Evolutionary conservation across 257 asterid genomes (phyloP).

Genomic region (Jasminum sambac): DNA sequence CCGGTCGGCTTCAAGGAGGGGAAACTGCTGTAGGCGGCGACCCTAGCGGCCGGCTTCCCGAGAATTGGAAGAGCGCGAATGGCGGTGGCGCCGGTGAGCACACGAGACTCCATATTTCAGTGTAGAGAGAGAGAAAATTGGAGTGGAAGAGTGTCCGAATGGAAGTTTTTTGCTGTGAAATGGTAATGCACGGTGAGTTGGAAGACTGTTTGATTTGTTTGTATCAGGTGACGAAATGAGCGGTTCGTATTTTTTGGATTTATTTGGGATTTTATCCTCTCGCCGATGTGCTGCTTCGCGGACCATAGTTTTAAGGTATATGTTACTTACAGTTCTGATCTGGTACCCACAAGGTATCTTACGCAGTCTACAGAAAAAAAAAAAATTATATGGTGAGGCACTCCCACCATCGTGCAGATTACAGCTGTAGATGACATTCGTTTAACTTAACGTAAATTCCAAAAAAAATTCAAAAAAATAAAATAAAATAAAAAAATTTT

Average conservation of each 20-base stretch:
- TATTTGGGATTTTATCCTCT: constrained; percentile 6
- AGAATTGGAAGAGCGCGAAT: constrained; percentile 56
- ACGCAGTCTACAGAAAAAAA: too few species aligned
- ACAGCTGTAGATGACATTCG: too few species aligned
- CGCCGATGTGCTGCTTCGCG: constrained; percentile 19
- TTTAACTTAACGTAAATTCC: too few species aligned
- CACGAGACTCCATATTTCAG: constrained; percentile 84
- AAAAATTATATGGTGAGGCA: too few species aligned
- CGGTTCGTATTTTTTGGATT: constrained; percentile 42
- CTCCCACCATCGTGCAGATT: too few species aligned
- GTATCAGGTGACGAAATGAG: constrained; percentile 44
- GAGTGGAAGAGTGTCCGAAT: constrained; percentile 2
- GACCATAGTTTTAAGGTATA: not conserved
- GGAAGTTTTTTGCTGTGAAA: constrained; percentile 1
- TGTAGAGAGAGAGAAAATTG: constrained; percentile 33
- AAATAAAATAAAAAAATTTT: too few species aligned
- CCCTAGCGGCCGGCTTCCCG: constrained; percentile 43
- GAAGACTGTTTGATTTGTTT: constrained; percentile 39
- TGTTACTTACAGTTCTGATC: too few species aligned
- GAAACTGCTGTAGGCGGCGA: constrained; percentile 31
- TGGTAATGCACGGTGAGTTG: constrained; percentile 35
- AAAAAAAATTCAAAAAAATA: too few species aligned
- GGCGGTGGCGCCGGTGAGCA: constrained; percentile 72
- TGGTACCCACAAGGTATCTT: too few species aligned
- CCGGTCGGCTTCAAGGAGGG: constrained; percentile 43